Evolutionary conservation across 495 filamentous ascomycete species (phyloP).

Genomic region (Hyphodiscus hymeniophilus): DNA sequence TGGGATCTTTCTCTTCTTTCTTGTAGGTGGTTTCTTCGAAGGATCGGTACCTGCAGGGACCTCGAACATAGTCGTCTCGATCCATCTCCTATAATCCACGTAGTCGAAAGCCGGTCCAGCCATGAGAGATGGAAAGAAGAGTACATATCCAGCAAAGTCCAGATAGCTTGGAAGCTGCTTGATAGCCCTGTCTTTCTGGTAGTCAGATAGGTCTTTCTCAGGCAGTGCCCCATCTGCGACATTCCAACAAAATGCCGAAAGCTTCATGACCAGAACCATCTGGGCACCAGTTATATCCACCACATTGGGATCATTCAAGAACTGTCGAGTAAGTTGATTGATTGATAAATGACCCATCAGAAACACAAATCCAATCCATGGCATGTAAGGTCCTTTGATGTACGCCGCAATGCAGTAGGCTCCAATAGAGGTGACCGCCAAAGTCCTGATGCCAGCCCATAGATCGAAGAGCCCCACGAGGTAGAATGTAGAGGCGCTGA

Average conservation of each 20-base stretch:
- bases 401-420: conserved; percentile 80
- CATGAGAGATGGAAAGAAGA: conserved; percentile 90
- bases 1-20: conserved; percentile 91
- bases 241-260: conserved; percentile 97
- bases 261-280: conserved; percentile 98
- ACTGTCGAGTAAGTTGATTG: conserved; percentile 78
- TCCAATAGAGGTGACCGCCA: conserved; percentile 68
- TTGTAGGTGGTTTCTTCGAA: conserved; percentile 69
- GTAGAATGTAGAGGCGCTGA: conserved; percentile 74
- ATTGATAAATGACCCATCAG: conserved; percentile 93
- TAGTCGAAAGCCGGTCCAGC: conserved; percentile 90
- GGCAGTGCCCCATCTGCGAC: conserved; percentile 82
- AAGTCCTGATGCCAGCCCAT: conserved; percentile 75
- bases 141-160: conserved; percentile 80
- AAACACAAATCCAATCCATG: conserved; percentile 92
- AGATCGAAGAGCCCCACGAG: conserved; percentile 91
- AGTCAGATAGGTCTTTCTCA: conserved; percentile 69
- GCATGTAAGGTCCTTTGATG: conserved; percentile 90
- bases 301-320: conserved; percentile 48
- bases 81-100: conserved; percentile 83
- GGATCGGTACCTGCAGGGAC: conserved; percentile 71
- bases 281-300: conserved; percentile 94
- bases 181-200: conserved; percentile 78
- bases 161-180: conserved; percentile 60
- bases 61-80: conserved; percentile 91